Conservation (phyloP, 768 basidiomycete genomes). For the Hortiboletus flavorubellus region DNA sequence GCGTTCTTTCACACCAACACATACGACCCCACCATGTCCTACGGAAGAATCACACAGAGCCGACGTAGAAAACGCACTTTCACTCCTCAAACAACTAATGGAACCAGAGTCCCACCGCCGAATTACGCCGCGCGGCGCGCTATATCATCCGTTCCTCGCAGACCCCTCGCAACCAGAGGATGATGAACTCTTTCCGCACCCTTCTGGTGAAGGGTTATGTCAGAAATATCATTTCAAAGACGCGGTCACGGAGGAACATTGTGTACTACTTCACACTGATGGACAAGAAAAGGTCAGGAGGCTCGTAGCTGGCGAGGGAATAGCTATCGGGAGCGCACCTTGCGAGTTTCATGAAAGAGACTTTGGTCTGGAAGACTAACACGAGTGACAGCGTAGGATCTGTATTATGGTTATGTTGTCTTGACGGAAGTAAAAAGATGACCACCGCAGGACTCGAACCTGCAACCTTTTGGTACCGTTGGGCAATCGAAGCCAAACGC, state of each 20-base stretch:
- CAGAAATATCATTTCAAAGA: slow-evolving; percentile 57
- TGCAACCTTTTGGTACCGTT: slow-evolving; percentile 88
- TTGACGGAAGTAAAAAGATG: slow-evolving; percentile 34
- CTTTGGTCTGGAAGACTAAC: slow-evolving; percentile 13
- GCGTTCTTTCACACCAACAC: slow-evolving; percentile 23
- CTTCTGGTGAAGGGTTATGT: slow-evolving; percentile 66
- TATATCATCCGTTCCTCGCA: slow-evolving; percentile 75
- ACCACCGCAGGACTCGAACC: slow-evolving; percentile 96
- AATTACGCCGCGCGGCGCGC: slow-evolving; percentile 69
- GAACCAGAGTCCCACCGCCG: slow-evolving; percentile 76
- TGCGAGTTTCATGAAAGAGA: slow-evolving; percentile 55
- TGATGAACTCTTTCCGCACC: slow-evolving; percentile 68
- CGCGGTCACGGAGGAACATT: slow-evolving; percentile 53
- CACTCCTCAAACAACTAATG: slow-evolving; percentile 70
- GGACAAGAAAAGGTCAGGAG: slow-evolving; percentile 34
- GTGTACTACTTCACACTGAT: slow-evolving; percentile 42
- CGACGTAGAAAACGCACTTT: slow-evolving; percentile 66
- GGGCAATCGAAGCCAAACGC: slow-evolving; percentile 89
- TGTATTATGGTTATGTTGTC: not conserved
- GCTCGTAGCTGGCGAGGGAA: slow-evolving; percentile 40
- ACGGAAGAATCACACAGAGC: slow-evolving; percentile 41
- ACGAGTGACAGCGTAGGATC: not conserved
- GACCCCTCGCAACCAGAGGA: slow-evolving; percentile 49
- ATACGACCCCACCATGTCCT: slow-evolving; percentile 17
- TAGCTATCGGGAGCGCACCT: slow-evolving; percentile 56